Base-by-base conservation (phyloP, 2,329 filamentous ascomycete species). In the Ophiocordyceps camponoti-leonardi region DNA sequence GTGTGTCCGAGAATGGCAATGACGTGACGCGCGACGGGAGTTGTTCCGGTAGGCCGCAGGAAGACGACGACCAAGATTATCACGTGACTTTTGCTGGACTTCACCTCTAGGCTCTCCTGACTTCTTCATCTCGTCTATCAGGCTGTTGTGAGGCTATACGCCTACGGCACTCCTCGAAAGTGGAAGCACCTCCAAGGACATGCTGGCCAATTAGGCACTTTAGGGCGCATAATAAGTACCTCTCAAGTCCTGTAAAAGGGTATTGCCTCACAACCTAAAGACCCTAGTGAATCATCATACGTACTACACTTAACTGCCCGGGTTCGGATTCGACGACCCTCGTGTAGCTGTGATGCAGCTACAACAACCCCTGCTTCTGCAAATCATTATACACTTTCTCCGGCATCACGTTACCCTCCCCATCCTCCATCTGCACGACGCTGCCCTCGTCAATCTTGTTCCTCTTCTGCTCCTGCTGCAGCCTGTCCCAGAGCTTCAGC, bases 341-440 rank as follows among this genome's bases (percentile, higher is more conserved):
- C 26, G 6, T 28, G 26, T 28, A 28, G 23, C 23, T 26, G 8
- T 26, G 23, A 26, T 26, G 23, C 7, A 11, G 26, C n/a, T 70
- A 92, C 52, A 93, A 66, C 57, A 94, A 69, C 31, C 90, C 90
- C 61, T 94, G 86, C 67, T 93, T 94, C 64, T 86, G 83, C 63
- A 96, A 66, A 72, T 98, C 92, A 52, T 88, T 81, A 62, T 95
- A 98, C 46, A 98, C 90, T 72, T 94, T 94, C 67, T 95, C 87
- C 0, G 93, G 92, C 92, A 98, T 98, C 47, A 98, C 92, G 57
- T 98, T 96, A 42, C 92, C 92, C 60, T 94, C 85, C 0, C 79
- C 84, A 62, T 98, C 92, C 69, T 98, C 92, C 92, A 98, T 98
- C 69, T 98, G 87, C 44, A 96, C 86, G 11, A 98, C 77, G 49